Evolutionary conservation across 768 basidiomycete genomes (phyloP).

Genomic region (Mycena epipterygia): DNA sequence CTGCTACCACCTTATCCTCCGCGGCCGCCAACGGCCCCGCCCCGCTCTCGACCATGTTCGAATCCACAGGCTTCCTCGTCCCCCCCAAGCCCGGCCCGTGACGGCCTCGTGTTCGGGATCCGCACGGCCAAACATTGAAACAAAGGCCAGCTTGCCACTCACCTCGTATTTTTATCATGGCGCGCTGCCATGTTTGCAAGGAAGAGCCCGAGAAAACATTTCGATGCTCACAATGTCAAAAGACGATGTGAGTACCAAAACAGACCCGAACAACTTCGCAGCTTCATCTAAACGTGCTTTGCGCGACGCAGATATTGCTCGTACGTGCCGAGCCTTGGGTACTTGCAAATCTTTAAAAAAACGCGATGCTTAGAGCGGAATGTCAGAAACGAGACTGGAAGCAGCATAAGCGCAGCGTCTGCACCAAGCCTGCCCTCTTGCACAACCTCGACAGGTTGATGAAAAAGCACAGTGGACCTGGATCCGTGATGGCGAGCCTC

Average conservation of each 20-base stretch:
- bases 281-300: too few species aligned
- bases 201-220: constrained; percentile 32
- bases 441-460: constrained; percentile 31
- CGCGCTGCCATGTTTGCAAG: constrained; percentile 33
- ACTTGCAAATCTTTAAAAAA: too few species aligned
- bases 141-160: too few species aligned
- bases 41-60: too few species aligned
- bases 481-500: neutral
- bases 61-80: too few species aligned
- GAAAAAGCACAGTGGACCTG: neutral
- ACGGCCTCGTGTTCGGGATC: too few species aligned
- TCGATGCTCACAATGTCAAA: constrained; percentile 38
- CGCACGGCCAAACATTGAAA: too few species aligned
- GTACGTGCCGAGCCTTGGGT: neutral
- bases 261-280: neutral
- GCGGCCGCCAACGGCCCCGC: too few species aligned
- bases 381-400: constrained; percentile 40
- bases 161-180: constrained; percentile 5
- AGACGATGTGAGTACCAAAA: constrained; percentile 33
- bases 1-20: too few species aligned
- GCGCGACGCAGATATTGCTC: neutral
- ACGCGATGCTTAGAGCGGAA: constrained; percentile 1
- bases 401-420: constrained; percentile 38
- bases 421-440: constrained; percentile 34
- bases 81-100: too few species aligned